These are phyloP conservation scores for Neonectria ditissima DNA, from an alignment of 2,329 filamentous ascomycete species.

Conservation along the genomic window DNA sequence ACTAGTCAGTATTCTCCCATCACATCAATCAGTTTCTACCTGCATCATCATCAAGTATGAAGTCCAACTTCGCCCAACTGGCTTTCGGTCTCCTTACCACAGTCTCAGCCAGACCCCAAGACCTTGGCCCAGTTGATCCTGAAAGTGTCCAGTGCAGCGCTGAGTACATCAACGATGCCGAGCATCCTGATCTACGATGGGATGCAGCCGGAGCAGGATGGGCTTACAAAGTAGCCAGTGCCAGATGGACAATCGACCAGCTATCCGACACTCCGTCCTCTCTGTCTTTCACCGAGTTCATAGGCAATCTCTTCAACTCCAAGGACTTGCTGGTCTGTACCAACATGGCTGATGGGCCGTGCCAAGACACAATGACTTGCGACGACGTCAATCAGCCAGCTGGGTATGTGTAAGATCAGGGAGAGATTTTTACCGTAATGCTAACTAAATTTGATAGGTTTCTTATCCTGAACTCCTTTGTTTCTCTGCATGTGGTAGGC, in stretches of 20 bases:
- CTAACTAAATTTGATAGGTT: neutral
- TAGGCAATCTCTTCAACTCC: neutral
- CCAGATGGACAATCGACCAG: neutral
- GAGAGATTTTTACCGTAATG: neutral
- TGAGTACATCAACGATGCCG: neutral
- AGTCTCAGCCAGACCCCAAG: neutral
- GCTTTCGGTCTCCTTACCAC: neutral
- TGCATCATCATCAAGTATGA: neutral
- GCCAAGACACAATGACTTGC: neutral
- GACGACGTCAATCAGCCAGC: neutral
- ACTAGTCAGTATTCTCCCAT: too few relatives aligned
- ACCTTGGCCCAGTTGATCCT: neutral
- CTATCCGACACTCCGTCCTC: neutral
- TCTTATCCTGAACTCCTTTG: slow-evolving; percentile 11
- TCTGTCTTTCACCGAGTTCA: neutral
- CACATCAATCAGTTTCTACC: neutral
- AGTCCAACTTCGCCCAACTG: neutral
- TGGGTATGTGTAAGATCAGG: neutral
- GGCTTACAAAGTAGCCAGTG: neutral
- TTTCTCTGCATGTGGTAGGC: slow-evolving; percentile 3
- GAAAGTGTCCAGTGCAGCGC: neutral
- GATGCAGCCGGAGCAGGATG: neutral
- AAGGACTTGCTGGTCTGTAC: neutral
- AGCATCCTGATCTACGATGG: neutral
- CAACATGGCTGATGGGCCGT: slow-evolving; percentile 2